phyloP scores from a whole-genome alignment of 2,329 filamentous ascomycete species.

The Clonostachys sp. region DNA sequence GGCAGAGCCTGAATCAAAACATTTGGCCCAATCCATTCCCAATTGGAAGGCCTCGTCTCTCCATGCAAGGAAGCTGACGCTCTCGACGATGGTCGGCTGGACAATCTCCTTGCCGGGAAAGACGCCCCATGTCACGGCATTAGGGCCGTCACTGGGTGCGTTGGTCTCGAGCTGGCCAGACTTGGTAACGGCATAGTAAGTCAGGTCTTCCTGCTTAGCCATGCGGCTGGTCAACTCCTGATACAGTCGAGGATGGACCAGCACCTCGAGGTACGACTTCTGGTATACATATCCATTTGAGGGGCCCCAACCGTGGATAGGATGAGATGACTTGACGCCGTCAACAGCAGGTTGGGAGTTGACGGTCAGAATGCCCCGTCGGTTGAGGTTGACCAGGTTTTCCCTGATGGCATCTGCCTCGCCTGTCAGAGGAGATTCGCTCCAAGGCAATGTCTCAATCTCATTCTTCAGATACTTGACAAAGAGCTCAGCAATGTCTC shows the following conservation, averaged over 20 bases:
- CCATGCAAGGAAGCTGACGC: conserved; percentile 95
- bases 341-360: conserved; percentile 97
- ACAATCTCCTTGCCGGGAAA: conserved; percentile 99
- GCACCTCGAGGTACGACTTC: conserved; percentile 91
- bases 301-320: conserved; percentile 90
- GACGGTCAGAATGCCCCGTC: conserved; percentile 84
- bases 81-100: conserved; percentile 99
- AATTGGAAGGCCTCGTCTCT: conserved; percentile 96
- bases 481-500: conserved; percentile 80
- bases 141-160: conserved; percentile 78
- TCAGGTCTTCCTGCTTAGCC: conserved; percentile 73
- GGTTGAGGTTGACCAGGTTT: conserved; percentile 77
- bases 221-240: conserved; percentile 74
- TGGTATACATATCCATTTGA: conserved; percentile 96
- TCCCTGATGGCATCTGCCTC: conserved; percentile 77
- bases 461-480: conserved; percentile 79
- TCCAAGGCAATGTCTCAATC: conserved; percentile 85
- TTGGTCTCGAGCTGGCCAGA: conserved; percentile 80
- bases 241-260: conserved; percentile 78
- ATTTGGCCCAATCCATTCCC: conserved; percentile 90
- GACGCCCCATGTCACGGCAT: conserved; percentile 99
- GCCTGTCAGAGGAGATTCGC: conserved; percentile 77
- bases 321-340: conserved; percentile 81
- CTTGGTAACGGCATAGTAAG: conserved; percentile 91
- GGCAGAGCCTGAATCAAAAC: conserved; percentile 71